A percentile compares a stretch with the other conserved stretches of the same genome.
These are phyloP conservation scores for Suhomyces wounanorum DNA, from an alignment of 1,139 yeast species.

Conservation along the genomic window DNA sequence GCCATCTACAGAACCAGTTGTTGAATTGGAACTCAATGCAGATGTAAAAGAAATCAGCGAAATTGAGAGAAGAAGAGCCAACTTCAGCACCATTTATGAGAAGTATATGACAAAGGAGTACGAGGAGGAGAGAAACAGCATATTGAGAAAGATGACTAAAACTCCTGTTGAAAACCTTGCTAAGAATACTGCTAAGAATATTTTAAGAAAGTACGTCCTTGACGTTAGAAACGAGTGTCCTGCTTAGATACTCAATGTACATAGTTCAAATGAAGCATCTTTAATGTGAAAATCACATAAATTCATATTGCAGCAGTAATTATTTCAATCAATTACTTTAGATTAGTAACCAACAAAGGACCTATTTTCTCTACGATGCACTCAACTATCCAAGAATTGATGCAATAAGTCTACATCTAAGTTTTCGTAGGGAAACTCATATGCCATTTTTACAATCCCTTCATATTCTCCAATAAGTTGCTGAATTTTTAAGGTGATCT, in stretches of 20 bases:
- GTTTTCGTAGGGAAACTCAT: too few species aligned
- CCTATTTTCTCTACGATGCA: too few species aligned
- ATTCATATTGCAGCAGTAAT: neutral
- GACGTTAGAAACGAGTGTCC: conserved; percentile 42
- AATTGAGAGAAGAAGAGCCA: conserved; percentile 36
- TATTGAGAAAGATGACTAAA: conserved; percentile 28
- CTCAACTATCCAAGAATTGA: too few species aligned
- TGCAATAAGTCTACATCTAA: too few species aligned
- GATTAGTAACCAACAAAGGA: too few species aligned
- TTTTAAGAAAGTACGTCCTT: conserved; percentile 52
- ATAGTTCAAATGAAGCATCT: conserved; percentile 3
- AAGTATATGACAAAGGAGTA: conserved; percentile 36
- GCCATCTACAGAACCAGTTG: conserved; percentile 52
- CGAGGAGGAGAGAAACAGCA: conserved; percentile 25
- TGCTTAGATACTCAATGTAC: conserved; percentile 17
- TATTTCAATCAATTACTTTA: too few species aligned
- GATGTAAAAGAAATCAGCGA: conserved; percentile 32
- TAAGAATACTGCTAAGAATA: conserved; percentile 52
- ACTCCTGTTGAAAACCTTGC: conserved; percentile 33
- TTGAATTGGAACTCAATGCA: conserved; percentile 39
- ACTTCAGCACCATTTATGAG: conserved; percentile 36
- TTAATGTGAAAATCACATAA: neutral
- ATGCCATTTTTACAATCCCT: too few species aligned
- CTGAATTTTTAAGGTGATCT: too few species aligned
- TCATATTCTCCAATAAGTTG: too few species aligned